Evolutionary conservation across 352 stramenopile genomes (phyloP), one percentile per base, ranked within the genome.

Genomic region (Phytopythium cucurbitacearum): DNA sequence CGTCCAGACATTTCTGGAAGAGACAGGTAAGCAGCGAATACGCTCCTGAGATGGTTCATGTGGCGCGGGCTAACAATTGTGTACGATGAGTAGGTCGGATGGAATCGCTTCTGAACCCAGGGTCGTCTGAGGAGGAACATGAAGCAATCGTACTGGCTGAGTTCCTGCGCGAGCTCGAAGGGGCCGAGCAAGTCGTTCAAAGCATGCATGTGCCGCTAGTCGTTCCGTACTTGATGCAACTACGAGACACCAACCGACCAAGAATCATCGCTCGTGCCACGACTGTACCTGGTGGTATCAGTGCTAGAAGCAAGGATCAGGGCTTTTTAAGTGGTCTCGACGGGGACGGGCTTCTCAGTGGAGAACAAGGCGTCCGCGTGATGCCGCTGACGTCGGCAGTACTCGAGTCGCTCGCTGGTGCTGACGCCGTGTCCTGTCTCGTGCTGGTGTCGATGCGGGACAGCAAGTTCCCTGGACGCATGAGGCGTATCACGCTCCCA

Each of bases 381-480:
- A 43, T 89, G 34, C 77, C 77, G 6, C 48, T 91, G 32, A 78
- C 71, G 32, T 43, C 58, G 16, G 64, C 65, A 13, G 59, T 65
- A 6, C 57, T 88, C 4, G 66, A 82, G 15, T 66, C 61, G 7
- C 57, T 76, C 13, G 65, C 66, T 11, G 46, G 42, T 41, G 67
- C 38, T n/a, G 16, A 45, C 38, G 12, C 45, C 28, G 13, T 54
- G 7, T 54, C 48, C 1, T 13, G 64, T 15, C 33, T 83, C 49
- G 62, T 85, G 37, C 46, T 92, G 13, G 82, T 76, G 63, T 81
- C 70, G 33, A 90, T 92, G 79, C 70, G 77, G 7, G 82, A 92
- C 53, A 79, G 69, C 46, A 89, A 90, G 52, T 92, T 90, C 34
- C 82, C 82, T 39, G 82, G 82, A 7, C 74, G 82, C 13, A 72